Percentiles rank a stretch among this genome's conserved stretches.
phyloP scores from a whole-genome alignment of 2,329 filamentous ascomycete genomes.

The Furcasterigmium furcatum region DNA sequence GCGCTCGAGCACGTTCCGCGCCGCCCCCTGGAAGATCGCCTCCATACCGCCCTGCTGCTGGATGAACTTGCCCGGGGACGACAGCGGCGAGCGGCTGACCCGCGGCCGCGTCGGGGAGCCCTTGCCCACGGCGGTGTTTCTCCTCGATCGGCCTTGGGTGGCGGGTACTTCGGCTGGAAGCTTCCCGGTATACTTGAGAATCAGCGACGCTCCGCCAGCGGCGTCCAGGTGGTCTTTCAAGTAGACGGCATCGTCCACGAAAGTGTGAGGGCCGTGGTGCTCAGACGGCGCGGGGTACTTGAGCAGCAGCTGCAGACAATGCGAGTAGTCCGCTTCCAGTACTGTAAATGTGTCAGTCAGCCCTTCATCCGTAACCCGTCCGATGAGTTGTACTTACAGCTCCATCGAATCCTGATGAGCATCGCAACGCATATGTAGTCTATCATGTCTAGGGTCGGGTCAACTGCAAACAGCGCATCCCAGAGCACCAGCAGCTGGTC shows the following conservation, averaged over 20 bases:
- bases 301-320: constrained; percentile 75
- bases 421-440: constrained; percentile 93
- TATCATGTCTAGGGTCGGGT: constrained; percentile 74
- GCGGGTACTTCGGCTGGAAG: constrained; percentile 29
- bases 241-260: constrained; percentile 83
- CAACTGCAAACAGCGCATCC: constrained; percentile 88
- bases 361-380: too few relatives aligned
- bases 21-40: constrained; percentile 70
- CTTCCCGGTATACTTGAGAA: constrained; percentile 67
- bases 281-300: constrained; percentile 71
- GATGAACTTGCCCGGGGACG: constrained; percentile 46
- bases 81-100: constrained; percentile 39
- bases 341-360: constrained; percentile 52
- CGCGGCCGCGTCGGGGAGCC: constrained; percentile 36
- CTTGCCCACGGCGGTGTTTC: constrained; percentile 19
- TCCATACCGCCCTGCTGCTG: constrained; percentile 61
- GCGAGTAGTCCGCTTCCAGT: constrained; percentile 82
- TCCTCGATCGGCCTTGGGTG: constrained; percentile 27
- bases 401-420: constrained; percentile 88
- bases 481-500: constrained; percentile 80
- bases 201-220: constrained; percentile 61
- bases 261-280: constrained; percentile 67
- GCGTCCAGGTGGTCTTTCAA: constrained; percentile 62
- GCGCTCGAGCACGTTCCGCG: constrained; percentile 69
- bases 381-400: constrained; percentile 51